These are phyloP conservation scores for Gossypium stocksii DNA, from an alignment of 345 rosid genomes.

Conservation along the genomic window DNA sequence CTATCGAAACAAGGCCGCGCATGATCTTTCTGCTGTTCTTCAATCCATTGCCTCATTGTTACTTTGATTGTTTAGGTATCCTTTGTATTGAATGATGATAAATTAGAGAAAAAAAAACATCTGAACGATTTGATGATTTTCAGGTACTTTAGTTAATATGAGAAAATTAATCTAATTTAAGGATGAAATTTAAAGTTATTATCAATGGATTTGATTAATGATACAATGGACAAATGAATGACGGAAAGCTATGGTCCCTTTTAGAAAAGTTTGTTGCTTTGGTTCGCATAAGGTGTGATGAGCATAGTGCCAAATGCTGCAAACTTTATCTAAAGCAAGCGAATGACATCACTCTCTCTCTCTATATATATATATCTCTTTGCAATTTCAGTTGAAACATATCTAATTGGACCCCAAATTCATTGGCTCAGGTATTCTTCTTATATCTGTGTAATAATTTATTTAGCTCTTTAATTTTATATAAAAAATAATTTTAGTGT, in stretches of 20 bases:
- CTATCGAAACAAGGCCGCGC: conserved; percentile 20
- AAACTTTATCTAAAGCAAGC: background rate
- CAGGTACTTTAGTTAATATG: background rate
- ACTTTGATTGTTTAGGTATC: conserved; percentile 14
- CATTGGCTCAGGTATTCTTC: background rate
- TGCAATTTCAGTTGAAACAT: no score
- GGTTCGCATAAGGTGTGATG: no score
- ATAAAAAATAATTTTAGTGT: no score
- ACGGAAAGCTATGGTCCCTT: background rate
- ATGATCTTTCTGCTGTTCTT: conserved; percentile 27
- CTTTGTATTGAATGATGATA: background rate
- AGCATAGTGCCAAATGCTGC: background rate
- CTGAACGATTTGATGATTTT: no score
- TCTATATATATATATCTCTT: no score
- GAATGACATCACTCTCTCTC: background rate
- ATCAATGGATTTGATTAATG: no score
- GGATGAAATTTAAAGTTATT: no score
- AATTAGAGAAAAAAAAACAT: background rate
- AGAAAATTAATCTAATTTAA: background rate
- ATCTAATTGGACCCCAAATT: background rate
- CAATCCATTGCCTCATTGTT: conserved; percentile 31
- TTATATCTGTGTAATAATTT: no score
- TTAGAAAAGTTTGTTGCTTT: background rate
- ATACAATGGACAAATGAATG: no score
- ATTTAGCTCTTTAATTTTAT: no score